These are phyloP conservation scores for Jatropha curcas DNA, from an alignment of 345 rosid species.

Conservation along the genomic window DNA sequence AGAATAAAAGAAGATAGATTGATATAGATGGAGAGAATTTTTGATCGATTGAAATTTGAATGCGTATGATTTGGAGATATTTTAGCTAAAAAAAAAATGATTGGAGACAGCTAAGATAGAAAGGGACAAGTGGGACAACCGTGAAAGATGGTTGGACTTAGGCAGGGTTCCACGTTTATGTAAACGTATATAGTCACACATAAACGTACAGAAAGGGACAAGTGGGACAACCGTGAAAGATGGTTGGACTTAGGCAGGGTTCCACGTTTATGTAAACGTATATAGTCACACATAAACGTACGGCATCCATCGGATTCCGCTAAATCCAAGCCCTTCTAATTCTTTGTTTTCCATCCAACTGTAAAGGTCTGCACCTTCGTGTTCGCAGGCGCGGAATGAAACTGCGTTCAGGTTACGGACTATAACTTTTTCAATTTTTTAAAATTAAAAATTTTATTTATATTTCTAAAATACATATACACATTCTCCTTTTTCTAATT, in stretches of 20 bases:
- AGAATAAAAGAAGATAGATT: background rate
- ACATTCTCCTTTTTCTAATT: no score
- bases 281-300: no score
- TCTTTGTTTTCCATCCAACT: no score
- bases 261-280: background rate
- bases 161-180: background rate
- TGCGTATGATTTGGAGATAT: background rate
- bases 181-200: no score
- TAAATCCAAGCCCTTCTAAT: slow-evolving; percentile 3
- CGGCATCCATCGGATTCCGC: background rate
- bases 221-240: slow-evolving; percentile 8
- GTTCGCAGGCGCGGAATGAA: no score
- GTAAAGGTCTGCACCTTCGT: no score
- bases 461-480: no score
- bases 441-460: background rate
- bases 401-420: no score
- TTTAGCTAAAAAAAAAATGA: background rate
- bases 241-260: background rate
- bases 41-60: background rate
- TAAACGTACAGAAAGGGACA: slow-evolving; percentile 12
- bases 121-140: slow-evolving; percentile 12
- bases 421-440: no score
- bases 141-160: background rate
- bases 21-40: no score
- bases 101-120: slow-evolving; percentile 10